Conservation (phyloP, 768 basidiomycete genomes). For the Tulasnella sp. region DNA sequence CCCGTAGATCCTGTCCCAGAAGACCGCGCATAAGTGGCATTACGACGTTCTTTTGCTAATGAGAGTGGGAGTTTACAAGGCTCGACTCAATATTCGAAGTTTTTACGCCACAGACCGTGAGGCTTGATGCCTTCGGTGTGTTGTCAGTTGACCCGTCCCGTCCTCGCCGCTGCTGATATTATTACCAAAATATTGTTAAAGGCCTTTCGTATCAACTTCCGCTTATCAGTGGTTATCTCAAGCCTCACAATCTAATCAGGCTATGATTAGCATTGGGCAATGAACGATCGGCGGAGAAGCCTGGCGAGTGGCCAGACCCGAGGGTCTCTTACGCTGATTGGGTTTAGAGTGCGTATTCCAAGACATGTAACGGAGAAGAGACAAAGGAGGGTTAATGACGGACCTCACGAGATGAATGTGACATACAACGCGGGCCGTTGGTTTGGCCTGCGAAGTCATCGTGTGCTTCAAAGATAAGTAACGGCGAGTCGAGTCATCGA, state of each 20-base stretch:
- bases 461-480: neutral
- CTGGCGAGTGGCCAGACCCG: neutral
- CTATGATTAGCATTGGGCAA: neutral
- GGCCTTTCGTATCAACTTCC: neutral
- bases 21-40: neutral
- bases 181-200: neutral
- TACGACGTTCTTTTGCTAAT: neutral
- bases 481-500: neutral
- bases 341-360: neutral
- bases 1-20: neutral
- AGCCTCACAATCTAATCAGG: neutral
- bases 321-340: neutral
- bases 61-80: constrained; percentile 2
- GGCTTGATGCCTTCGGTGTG: neutral
- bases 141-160: neutral
- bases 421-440: neutral
- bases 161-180: neutral
- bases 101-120: neutral
- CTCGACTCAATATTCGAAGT: neutral
- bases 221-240: neutral
- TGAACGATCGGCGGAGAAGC: constrained; percentile 2
- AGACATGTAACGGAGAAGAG: neutral
- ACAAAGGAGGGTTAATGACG: neutral
- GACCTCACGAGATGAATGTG: neutral
- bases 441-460: neutral